phyloP scores from a whole-genome alignment of 1,139 yeast species.

The Zygosaccharomyces sapae region DNA sequence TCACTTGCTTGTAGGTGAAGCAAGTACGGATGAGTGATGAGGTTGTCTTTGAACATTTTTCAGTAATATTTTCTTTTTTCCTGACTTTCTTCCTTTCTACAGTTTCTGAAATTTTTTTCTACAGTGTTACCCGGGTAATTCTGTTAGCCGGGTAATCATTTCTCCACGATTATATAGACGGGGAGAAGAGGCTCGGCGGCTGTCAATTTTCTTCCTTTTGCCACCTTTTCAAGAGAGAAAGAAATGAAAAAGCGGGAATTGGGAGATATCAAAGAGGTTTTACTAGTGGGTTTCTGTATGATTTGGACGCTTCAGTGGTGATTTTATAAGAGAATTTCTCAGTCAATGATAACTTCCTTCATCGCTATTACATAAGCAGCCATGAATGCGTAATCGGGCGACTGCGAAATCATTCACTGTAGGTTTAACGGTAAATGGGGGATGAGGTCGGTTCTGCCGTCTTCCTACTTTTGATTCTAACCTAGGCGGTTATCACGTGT shows the following conservation, averaged over 20 bases:
- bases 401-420: too few species aligned
- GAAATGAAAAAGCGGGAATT: not conserved
- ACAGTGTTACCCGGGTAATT: not conserved
- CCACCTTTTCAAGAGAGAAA: not conserved
- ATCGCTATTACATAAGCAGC: too few species aligned
- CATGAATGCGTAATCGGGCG: too few species aligned
- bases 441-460: too few species aligned
- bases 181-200: not conserved
- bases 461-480: too few species aligned
- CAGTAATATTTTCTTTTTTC: not conserved
- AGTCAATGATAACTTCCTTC: too few species aligned
- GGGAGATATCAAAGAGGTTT: too few species aligned
- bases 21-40: constrained; percentile 3
- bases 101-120: not conserved
- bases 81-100: not conserved
- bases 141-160: not conserved
- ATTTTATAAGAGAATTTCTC: too few species aligned
- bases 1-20: constrained; percentile 1
- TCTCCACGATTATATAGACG: not conserved
- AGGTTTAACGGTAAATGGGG: too few species aligned
- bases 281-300: too few species aligned
- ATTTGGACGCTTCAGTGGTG: too few species aligned
- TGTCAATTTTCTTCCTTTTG: not conserved
- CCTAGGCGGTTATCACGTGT: too few species aligned
- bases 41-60: not conserved